phyloP scores from a whole-genome alignment of 2,329 filamentous ascomycete species.

The Dissoconium aciculare region DNA sequence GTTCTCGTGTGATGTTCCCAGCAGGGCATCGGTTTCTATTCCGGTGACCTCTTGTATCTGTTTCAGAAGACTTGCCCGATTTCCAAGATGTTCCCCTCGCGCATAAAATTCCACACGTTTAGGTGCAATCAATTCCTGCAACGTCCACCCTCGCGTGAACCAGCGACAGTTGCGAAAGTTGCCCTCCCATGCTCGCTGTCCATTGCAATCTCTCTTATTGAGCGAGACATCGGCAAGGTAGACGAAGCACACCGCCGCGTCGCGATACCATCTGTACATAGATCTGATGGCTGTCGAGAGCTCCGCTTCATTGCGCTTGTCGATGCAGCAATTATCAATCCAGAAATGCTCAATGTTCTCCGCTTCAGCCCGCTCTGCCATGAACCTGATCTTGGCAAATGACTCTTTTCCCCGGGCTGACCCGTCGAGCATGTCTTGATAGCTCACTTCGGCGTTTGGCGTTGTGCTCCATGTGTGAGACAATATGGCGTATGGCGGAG shows the following conservation, averaged over 20 bases:
- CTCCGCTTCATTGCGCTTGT: slow-evolving; percentile 12
- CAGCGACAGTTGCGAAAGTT: slow-evolving; percentile 1
- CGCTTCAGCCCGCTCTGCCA: slow-evolving; percentile 1
- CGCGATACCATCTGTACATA: slow-evolving; percentile 15
- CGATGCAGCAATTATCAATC: slow-evolving; percentile 14
- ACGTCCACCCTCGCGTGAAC: slow-evolving; percentile 5
- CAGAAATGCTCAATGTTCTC: slow-evolving; percentile 6
- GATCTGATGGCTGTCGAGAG: slow-evolving; percentile 11
- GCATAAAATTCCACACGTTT: slow-evolving; percentile 2
- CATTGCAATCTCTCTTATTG: background rate
- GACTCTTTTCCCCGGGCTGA: slow-evolving; percentile 1
- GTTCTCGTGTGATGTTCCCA: slow-evolving; percentile 2
- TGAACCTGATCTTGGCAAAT: slow-evolving; percentile 3
- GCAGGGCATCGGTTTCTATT: slow-evolving; percentile 2
- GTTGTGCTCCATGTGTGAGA: slow-evolving; percentile 6
- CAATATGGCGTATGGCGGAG: slow-evolving; percentile 5
- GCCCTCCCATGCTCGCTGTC: background rate
- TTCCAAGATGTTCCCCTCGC: slow-evolving; percentile 1
- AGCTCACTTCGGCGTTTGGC: slow-evolving; percentile 1
- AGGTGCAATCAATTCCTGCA: slow-evolving; percentile 5
- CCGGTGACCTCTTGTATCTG: slow-evolving; percentile 14
- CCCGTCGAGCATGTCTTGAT: slow-evolving; percentile 1
- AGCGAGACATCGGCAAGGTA: slow-evolving; percentile 9
- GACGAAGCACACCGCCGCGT: slow-evolving; percentile 9
- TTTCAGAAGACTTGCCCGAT: background rate